Percentiles rank a stretch among this genome's conserved stretches.
These are phyloP conservation scores for Alternaria infectoria DNA, from an alignment of 2,329 filamentous ascomycete genomes.

Conservation along the genomic window DNA sequence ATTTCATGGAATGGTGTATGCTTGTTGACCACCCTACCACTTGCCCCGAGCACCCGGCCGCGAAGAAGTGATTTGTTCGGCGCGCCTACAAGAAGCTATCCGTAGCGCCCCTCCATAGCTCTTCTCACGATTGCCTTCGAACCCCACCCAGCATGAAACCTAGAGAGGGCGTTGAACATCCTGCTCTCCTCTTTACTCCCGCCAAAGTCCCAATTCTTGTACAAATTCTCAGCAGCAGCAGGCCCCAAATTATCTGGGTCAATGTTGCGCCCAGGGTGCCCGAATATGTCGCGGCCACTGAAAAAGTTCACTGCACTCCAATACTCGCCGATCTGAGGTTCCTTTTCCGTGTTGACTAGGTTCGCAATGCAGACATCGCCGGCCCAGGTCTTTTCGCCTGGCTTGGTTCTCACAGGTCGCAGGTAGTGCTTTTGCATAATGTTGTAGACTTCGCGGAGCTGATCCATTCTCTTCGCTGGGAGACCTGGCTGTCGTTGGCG, in stretches of 20 bases:
- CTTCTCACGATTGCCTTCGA: background rate
- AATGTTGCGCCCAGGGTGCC: fast-evolving
- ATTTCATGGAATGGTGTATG: background rate
- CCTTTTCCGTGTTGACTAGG: background rate
- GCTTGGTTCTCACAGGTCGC: background rate
- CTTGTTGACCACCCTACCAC: too few relatives aligned
- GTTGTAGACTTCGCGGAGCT: background rate
- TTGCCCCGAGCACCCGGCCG: too few relatives aligned
- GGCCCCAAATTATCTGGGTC: background rate
- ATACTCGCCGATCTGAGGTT: background rate
- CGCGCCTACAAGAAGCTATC: background rate
- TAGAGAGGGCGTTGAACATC: background rate
- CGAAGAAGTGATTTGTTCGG: background rate
- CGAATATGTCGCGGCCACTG: background rate
- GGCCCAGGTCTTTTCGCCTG: background rate
- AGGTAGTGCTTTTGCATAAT: background rate
- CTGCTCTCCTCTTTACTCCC: background rate
- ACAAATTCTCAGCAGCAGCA: background rate
- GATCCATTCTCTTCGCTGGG: background rate
- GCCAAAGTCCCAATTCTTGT: background rate
- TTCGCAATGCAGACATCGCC: background rate
- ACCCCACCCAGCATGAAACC: background rate
- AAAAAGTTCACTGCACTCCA: background rate
- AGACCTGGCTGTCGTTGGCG: background rate
- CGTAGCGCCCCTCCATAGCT: background rate